These are phyloP conservation scores for Beauveria asiatica DNA, from an alignment of 2,329 filamentous ascomycete genomes.

Conservation along the genomic window DNA sequence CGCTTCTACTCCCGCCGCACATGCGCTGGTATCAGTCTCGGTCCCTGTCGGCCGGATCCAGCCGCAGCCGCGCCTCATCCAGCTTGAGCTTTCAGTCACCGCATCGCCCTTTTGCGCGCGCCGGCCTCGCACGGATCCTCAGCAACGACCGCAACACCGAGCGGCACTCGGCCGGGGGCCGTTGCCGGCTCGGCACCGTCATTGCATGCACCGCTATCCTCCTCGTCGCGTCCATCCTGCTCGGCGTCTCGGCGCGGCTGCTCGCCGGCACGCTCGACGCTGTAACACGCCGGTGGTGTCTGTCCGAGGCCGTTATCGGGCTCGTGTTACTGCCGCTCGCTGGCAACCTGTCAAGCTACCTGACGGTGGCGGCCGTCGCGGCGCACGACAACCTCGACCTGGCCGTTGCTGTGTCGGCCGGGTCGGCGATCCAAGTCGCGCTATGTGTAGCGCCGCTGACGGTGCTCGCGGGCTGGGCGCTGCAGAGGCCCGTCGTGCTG, in stretches of 20 bases:
- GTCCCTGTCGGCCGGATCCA: constrained; percentile 19
- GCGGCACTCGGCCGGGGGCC: background rate
- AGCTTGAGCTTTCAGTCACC: background rate
- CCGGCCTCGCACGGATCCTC: background rate
- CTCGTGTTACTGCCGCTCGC: constrained; percentile 54
- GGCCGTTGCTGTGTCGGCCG: constrained; percentile 47
- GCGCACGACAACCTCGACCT: constrained; percentile 50
- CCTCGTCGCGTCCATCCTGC: constrained; percentile 43
- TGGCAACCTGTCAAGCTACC: constrained; percentile 51
- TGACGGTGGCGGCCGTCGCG: constrained; percentile 47
- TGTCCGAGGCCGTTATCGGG: constrained; percentile 52
- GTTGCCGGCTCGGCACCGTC: constrained; percentile 7
- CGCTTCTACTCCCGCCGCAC: constrained; percentile 9
- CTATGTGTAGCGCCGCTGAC: constrained; percentile 53
- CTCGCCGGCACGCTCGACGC: constrained; percentile 51
- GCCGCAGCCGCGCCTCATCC: constrained; percentile 18
- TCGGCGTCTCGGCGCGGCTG: constrained; percentile 53
- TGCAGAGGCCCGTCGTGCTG: constrained; percentile 49
- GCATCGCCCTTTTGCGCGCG: background rate
- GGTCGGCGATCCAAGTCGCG: constrained; percentile 53
- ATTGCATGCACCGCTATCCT: constrained; percentile 38
- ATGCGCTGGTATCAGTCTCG: constrained; percentile 17
- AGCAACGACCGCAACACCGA: constrained; percentile 7
- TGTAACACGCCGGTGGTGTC: constrained; percentile 37
- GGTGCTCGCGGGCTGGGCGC: constrained; percentile 50